These are phyloP conservation scores for Clarireedia monteithiana DNA, from an alignment of 2,329 filamentous ascomycete species.

Conservation along the genomic window DNA sequence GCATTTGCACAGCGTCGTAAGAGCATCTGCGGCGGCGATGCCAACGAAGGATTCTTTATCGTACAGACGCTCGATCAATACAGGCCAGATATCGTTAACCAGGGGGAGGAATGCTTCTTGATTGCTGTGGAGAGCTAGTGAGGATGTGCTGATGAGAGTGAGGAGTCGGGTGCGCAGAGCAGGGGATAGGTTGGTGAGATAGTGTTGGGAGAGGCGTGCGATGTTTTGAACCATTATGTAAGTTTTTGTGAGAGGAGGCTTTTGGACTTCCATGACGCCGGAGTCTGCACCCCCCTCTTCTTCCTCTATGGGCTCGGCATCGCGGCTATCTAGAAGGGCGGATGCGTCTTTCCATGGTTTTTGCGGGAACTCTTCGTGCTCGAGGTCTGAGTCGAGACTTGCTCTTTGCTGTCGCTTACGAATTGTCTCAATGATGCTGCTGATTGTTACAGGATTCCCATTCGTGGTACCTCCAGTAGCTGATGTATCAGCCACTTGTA, in stretches of 20 bases:
- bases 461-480: conserved; percentile 38
- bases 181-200: conserved; percentile 78
- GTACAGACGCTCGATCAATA: conserved; percentile 60
- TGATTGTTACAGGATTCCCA: conserved; percentile 31
- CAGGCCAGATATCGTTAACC: conserved; percentile 86
- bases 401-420: conserved; percentile 36
- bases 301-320: conserved; percentile 14
- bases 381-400: conserved; percentile 4
- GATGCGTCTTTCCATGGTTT: conserved; percentile 30
- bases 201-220: conserved; percentile 76
- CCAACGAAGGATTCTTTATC: conserved; percentile 62
- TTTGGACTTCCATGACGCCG: conserved; percentile 39
- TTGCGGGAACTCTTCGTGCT: conserved; percentile 24
- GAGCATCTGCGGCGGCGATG: conserved; percentile 60
- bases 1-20: conserved; percentile 59
- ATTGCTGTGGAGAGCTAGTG: conserved; percentile 63
- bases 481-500: conserved; percentile 30
- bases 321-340: conserved; percentile 29
- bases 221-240: conserved; percentile 79
- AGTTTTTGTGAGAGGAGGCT: conserved; percentile 64
- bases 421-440: conserved; percentile 48
- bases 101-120: conserved; percentile 82
- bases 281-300: conserved; percentile 17
- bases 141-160: conserved; percentile 64
- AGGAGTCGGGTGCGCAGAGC: conserved; percentile 72